Percentiles rank a stretch among this genome's conserved stretches.
Evolutionary conservation across 1,139 yeast genomes (phyloP).

Genomic region (Blastobotrys buckinghamii): DNA sequence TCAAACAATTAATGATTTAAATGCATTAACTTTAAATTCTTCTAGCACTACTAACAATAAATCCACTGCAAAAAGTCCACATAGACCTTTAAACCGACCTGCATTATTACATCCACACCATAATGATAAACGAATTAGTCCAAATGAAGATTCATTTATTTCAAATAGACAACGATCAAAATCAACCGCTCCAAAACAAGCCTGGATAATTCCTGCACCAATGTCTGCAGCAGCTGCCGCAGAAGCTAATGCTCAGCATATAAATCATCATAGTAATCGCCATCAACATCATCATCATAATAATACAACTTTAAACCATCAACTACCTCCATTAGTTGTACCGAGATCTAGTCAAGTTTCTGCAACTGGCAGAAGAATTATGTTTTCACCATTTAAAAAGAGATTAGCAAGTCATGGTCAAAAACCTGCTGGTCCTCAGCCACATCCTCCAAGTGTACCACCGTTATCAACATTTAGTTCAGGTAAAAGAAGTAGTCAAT

Average conservation of each 20-base stretch:
- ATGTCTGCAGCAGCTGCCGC: conserved; percentile 6
- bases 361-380: conserved; percentile 24
- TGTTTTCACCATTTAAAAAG: conserved; percentile 20
- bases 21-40: neutral
- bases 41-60: too few species aligned
- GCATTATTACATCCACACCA: conserved; percentile 15
- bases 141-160: neutral
- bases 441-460: neutral
- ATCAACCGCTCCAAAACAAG: conserved; percentile 21
- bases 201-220: conserved; percentile 1
- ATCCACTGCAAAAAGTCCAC: conserved; percentile 12
- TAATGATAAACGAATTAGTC: neutral
- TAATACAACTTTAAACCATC: neutral
- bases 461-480: neutral
- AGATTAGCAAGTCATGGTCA: conserved; percentile 12
- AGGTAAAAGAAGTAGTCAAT: neutral
- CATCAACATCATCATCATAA: neutral
- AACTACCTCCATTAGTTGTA: neutral
- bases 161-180: conserved; percentile 18
- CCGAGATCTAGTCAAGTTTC: conserved; percentile 18
- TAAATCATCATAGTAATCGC: neutral
- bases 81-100: conserved; percentile 15
- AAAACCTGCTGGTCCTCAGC: conserved; percentile 2
- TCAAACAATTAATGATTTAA: conserved; percentile 4
- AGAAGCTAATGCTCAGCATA: conserved; percentile 1